phyloP scores from a whole-genome alignment of 2,329 filamentous ascomycete genomes.

The Trichoderma sp. region DNA sequence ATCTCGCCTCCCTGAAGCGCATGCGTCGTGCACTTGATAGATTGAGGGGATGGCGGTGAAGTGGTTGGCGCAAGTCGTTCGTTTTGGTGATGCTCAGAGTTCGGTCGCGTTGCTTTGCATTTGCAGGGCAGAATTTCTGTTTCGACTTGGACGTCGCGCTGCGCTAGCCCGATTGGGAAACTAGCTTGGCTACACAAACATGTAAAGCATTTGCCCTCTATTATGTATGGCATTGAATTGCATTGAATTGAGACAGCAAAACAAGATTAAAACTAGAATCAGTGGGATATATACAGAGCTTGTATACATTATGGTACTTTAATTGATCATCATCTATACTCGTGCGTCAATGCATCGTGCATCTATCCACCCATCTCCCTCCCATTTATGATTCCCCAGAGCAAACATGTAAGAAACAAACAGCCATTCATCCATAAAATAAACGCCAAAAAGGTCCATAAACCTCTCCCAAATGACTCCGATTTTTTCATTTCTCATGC shows the following conservation, averaged over 20 bases:
- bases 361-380: background rate
- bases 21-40: conserved; percentile 21
- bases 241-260: background rate
- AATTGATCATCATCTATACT: background rate
- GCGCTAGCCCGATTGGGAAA: conserved; percentile 39
- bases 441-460: conserved; percentile 35
- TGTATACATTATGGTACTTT: background rate
- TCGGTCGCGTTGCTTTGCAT: conserved; percentile 28
- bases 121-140: conserved; percentile 35
- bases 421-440: conserved; percentile 14
- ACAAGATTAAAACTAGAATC: background rate
- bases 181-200: conserved; percentile 28
- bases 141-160: conserved; percentile 29
- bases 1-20: conserved; percentile 63
- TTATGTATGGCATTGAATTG: background rate
- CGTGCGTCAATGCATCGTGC: background rate
- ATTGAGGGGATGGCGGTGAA: conserved; percentile 21
- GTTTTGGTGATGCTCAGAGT: conserved; percentile 23
- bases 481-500: conserved; percentile 22
- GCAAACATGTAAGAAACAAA: background rate
- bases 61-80: conserved; percentile 30
- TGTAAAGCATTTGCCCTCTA: background rate
- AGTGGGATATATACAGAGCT: background rate
- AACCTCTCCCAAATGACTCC: conserved; percentile 27
- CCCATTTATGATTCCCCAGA: background rate